A percentile compares a stretch with the other conserved stretches of the same genome.
Evolutionary conservation across 768 basidiomycete species (phyloP).

Genomic region (Macrocybe gigantea): DNA sequence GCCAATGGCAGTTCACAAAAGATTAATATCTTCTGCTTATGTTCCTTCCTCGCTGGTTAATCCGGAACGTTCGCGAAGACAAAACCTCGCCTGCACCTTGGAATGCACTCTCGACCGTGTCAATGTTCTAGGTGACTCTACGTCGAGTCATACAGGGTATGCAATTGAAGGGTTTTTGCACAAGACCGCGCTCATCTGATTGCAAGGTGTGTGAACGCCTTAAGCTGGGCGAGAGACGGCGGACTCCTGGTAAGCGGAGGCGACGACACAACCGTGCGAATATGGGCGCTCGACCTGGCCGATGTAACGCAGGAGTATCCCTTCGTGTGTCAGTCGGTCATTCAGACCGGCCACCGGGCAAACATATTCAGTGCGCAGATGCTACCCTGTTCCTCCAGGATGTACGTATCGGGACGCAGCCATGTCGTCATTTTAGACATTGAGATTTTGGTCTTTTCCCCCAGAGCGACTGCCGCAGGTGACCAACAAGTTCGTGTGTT

Average conservation of each 20-base stretch:
- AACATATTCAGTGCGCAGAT: conserved; percentile 87
- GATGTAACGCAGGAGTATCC: conserved; percentile 47
- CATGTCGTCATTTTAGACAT: conserved; percentile 8
- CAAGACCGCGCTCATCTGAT: background rate
- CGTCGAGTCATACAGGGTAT: conserved; percentile 67
- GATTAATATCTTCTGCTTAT: background rate
- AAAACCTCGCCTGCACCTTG: conserved; percentile 18
- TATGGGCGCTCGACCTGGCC: conserved; percentile 66
- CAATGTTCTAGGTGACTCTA: conserved; percentile 59
- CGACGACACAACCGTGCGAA: conserved; percentile 71
- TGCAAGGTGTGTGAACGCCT: conserved; percentile 67
- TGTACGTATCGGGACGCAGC: conserved; percentile 39
- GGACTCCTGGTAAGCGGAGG: conserved; percentile 63
- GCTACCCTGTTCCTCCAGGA: conserved; percentile 72
- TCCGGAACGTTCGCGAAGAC: conserved; percentile 20
- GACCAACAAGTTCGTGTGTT: conserved; percentile 77
- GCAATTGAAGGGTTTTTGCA: conserved; percentile 7
- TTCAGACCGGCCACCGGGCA: conserved; percentile 71
- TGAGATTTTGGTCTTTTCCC: conserved; percentile 3
- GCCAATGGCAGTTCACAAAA: background rate
- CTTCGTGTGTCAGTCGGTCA: conserved; percentile 60
- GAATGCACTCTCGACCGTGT: conserved; percentile 51
- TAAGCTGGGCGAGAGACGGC: conserved; percentile 68
- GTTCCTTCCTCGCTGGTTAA: conserved; percentile 13
- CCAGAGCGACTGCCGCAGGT: conserved; percentile 66